Evolutionary conservation across 108 stramenopile genomes (phyloP).

Genomic region (Stephanodiscus triporus): DNA sequence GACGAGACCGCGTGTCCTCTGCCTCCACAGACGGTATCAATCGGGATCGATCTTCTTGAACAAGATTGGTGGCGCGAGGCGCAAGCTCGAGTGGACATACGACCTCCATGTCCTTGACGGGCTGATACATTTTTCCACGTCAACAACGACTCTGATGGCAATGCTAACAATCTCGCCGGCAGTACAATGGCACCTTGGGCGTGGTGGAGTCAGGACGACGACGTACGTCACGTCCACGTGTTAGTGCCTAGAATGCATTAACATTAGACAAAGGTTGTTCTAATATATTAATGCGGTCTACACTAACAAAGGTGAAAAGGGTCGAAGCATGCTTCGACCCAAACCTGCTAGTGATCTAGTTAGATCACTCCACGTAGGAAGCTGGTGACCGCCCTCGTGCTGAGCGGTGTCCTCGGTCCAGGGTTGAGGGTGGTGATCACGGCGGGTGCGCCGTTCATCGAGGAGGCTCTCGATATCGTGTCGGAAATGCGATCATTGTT

Average conservation of each 20-base stretch:
- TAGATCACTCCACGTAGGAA: conserved; percentile 77
- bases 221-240: neutral
- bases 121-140: conserved; percentile 28
- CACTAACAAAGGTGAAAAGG: no score
- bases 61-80: conserved; percentile 75
- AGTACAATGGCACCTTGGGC: neutral
- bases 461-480: conserved; percentile 57
- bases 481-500: conserved; percentile 1
- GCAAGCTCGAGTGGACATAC: conserved; percentile 59
- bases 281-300: no score
- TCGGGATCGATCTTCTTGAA: conserved; percentile 58
- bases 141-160: conserved; percentile 1
- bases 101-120: conserved; percentile 72
- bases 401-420: conserved; percentile 54
- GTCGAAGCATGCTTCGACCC: no score
- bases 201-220: neutral
- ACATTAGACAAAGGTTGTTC: no score
- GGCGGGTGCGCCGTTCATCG: conserved; percentile 66
- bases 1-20: conserved; percentile 49
- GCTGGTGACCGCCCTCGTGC: conserved; percentile 61
- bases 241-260: no score
- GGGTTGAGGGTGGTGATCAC: conserved; percentile 61
- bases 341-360: no score
- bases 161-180: neutral
- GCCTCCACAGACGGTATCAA: conserved; percentile 72